Conservation (phyloP, 805 yeast species). For the Nadsonia fulvescens region DNA sequence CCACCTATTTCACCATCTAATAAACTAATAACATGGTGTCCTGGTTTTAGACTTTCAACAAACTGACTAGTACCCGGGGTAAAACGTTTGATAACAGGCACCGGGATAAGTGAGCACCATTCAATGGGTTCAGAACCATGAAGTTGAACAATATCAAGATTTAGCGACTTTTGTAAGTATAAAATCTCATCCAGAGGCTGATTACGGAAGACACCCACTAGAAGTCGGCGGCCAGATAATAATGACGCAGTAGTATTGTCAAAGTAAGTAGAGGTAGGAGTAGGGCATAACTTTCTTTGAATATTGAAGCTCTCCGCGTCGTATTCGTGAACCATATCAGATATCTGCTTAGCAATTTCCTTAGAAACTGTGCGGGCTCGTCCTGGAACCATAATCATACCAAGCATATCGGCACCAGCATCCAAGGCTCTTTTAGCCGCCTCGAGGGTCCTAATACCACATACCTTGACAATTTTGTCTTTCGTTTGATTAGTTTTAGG, state of each 20-base stretch:
- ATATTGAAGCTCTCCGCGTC: too few species aligned
- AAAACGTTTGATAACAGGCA: slow-evolving; percentile 60
- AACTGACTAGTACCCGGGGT: slow-evolving; percentile 34
- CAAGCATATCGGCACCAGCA: slow-evolving; percentile 58
- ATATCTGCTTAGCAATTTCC: slow-evolving; percentile 29
- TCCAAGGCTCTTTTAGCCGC: slow-evolving; percentile 59
- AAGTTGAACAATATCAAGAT: slow-evolving; percentile 65
- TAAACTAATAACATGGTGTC: slow-evolving; percentile 37
- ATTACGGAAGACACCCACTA: slow-evolving; percentile 85
- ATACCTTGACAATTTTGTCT: slow-evolving; percentile 67
- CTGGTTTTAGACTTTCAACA: slow-evolving; percentile 14
- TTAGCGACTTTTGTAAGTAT: slow-evolving; percentile 22
- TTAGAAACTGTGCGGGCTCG: slow-evolving; percentile 50
- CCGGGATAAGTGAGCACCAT: slow-evolving; percentile 22
- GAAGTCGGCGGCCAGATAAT: slow-evolving; percentile 24
- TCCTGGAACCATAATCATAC: slow-evolving; percentile 75
- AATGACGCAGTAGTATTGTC: slow-evolving; percentile 1
- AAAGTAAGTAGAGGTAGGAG: slow-evolving; percentile 3
- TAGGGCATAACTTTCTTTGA: too few species aligned
- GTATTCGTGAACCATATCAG: slow-evolving; percentile 19
- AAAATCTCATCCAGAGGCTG: slow-evolving; percentile 51
- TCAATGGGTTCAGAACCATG: slow-evolving; percentile 60
- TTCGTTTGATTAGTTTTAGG: too few species aligned
- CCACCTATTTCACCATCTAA: slow-evolving; percentile 88
- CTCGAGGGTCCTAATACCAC: slow-evolving; percentile 56